Conservation (phyloP, 768 basidiomycete genomes). For the Steccherinum ochraceum region DNA sequence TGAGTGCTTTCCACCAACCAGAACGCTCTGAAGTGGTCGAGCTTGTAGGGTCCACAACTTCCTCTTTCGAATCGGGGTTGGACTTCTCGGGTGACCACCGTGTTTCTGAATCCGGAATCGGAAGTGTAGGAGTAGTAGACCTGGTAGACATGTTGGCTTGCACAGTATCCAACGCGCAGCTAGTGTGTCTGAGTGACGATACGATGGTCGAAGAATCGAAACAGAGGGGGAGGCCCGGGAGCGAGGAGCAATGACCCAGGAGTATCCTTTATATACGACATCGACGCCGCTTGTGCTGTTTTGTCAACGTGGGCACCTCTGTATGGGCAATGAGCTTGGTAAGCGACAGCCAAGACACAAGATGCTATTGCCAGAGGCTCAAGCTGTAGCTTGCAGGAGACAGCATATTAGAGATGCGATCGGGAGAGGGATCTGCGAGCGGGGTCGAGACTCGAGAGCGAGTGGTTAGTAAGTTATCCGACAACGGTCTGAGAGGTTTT, state of each 20-base stretch:
- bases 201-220: background rate
- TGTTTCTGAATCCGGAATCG: background rate
- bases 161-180: background rate
- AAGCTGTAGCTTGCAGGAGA: no score
- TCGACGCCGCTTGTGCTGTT: background rate
- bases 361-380: no score
- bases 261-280: background rate
- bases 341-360: no score
- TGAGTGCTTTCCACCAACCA: constrained; percentile 1
- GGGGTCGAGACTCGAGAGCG: no score
- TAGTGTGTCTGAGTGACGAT: no score
- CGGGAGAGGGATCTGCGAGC: no score
- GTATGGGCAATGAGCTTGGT: background rate
- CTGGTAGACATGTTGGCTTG: background rate
- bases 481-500: no score
- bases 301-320: background rate
- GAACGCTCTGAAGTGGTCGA: no score
- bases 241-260: background rate
- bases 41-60: no score
- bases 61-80: background rate
- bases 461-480: no score
- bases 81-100: background rate
- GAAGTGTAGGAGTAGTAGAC: background rate
- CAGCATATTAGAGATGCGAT: background rate
- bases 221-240: background rate